Base-by-base conservation (phyloP, 2,329 filamentous ascomycete species). In the Fusarium brevicatenulatum region DNA sequence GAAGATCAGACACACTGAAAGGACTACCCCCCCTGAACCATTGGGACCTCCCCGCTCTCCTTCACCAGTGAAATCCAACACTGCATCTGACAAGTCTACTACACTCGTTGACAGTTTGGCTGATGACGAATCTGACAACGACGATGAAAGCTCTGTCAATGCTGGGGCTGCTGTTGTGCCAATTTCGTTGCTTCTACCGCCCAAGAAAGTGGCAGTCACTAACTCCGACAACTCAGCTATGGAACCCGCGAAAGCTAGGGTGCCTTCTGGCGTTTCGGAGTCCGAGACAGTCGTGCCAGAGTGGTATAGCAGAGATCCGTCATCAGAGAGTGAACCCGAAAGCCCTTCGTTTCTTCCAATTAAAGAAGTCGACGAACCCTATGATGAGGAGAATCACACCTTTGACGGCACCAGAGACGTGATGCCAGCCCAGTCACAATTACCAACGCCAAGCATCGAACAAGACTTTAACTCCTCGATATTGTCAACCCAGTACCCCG, bases 1-100 rank as follows among this genome's bases (percentile, higher is more conserved):
- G 67, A 91, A 89, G 76, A 87, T 95, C n/a, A 86, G 91, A 55
- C 90, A 93, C 73, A 88, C 90, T 28, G 90, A 95, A 73, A 88
- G 84, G 83, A 79, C 80, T 9, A 74, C 58, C 23, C 47, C 65
- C 9, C 55, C 66, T 30, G 64, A 63, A 36, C 34, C 62, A 36
- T 39, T 60, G 42, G 68, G 71, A 23, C 54, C 71, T 39, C 60
- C 70, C 57, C 72, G 71, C 23, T 77, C 77, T 3, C 75, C 77
- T 11, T 76, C 72, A 2, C 76, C 77, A 21, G 39, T 68, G 9
- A 75, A 78, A 58, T 56, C 63, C 37, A 54, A 52, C 16, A 23
- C 50, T 36, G 73, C 66, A 34, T 37, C 43, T 28, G 43, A 50
- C 19, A 64, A 68, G 21, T 68, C 57, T 46, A 50, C 62, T 15